Evolutionary conservation across 495 filamentous ascomycete species (phyloP), one percentile per base, ranked within the genome.

Genomic region (Aspergillus nidulans): DNA sequence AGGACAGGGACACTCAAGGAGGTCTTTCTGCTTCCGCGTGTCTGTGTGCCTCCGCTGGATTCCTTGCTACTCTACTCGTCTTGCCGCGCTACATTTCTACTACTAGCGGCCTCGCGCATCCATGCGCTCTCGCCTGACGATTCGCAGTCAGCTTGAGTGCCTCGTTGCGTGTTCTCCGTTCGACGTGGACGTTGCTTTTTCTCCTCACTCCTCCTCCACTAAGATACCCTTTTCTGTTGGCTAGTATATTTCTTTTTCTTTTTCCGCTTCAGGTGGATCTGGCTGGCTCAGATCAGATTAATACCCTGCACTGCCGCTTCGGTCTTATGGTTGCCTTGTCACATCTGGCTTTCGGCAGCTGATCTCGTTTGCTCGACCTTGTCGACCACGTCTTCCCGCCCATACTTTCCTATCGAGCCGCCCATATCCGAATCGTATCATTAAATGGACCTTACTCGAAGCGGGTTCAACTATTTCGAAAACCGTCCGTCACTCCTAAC

Each of bases 371-470:
- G 51, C 38, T 46, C 16, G n/a, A 40, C 36, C 23, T 34, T 38
- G 18, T n/a, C 23, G 20, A 21, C 28, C 24, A 5, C 48, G 19
- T 13, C 30, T 24, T 38, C 12, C 28, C 28, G 10, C 28, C 23
- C 30, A 49, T 20, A 49, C 6, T 28, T 46, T 28, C 47, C 42
- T 34, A 20, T 46, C 46, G 36, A 56, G 23, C 4, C 50, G 18
- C 57, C 49, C 10, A 20, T 8, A 16, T 25, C 47, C 36, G 20
- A 52, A 16, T 30, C 39, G 23, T 52, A n/a, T 41, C 44, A 41
- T 55, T 68, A 63, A 53, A 66, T 72, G 67, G 67, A 70, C 58
- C 3, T 52, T 55, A 34, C 42, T 54, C 42, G 23, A 38, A 25
- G 42, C 26, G 16, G 15, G 36, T 8, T 28, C 13, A 39, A 13